phyloP scores from a whole-genome alignment of 192 early-diverging fungal genomes.

The Entomortierella beljakovae region DNA sequence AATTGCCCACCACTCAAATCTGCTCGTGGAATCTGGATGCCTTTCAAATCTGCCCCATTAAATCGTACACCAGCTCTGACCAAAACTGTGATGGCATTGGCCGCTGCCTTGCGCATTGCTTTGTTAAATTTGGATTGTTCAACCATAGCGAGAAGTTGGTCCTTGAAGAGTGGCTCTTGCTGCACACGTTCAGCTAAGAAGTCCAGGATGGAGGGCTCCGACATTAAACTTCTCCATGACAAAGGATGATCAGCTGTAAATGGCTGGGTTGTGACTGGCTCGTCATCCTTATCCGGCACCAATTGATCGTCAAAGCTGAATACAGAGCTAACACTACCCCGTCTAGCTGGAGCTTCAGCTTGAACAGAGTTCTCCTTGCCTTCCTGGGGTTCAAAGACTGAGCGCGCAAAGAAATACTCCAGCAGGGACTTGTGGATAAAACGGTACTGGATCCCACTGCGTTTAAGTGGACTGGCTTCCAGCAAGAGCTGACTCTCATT shows the following conservation, averaged over 20 bases:
- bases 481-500: not conserved
- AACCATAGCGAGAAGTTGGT: not conserved
- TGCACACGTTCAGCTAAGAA: not conserved
- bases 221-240: not conserved
- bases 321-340: constrained; percentile 12
- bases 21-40: not conserved
- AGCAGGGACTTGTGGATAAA: constrained; percentile 14
- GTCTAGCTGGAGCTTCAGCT: not conserved
- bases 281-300: not conserved
- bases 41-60: not conserved
- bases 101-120: not conserved
- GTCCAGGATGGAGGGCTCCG: not conserved
- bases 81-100: not conserved
- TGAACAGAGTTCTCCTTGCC: not conserved
- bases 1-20: not conserved
- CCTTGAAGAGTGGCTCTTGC: not conserved
- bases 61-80: not conserved
- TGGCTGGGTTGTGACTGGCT: not conserved
- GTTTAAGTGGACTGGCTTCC: constrained; percentile 10
- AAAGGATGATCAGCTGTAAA: not conserved
- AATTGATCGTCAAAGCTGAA: constrained; percentile 19
- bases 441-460: not conserved
- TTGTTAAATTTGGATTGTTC: not conserved
- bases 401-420: constrained; percentile 3
- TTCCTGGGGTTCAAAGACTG: constrained; percentile 3